Conservation (phyloP, 495 filamentous ascomycete species). For the Daldinia decipiens region DNA sequence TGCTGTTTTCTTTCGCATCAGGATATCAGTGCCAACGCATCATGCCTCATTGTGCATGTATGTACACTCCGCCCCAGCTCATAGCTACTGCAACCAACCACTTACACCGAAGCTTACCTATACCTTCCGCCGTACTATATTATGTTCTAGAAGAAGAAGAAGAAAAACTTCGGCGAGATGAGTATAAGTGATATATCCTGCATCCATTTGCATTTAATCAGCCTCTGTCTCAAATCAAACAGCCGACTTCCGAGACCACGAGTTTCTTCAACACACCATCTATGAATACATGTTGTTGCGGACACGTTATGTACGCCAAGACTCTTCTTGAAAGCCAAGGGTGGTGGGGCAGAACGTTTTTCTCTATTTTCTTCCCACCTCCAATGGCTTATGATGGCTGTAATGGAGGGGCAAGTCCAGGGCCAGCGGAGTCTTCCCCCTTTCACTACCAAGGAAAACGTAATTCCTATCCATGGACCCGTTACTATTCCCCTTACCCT, state of each 20-base stretch:
- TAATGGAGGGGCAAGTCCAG: conserved; percentile 31
- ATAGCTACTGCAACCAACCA: conserved; percentile 21
- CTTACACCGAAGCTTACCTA: conserved; percentile 33
- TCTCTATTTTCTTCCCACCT: background rate
- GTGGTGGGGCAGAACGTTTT: conserved; percentile 27
- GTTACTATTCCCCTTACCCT: conserved; percentile 36
- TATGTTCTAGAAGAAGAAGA: conserved; percentile 1
- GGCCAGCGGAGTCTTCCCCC: conserved; percentile 24
- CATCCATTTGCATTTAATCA: background rate
- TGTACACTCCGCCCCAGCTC: conserved; percentile 28
- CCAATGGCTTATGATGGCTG: background rate
- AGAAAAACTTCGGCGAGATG: conserved; percentile 1
- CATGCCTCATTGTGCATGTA: conserved; percentile 42
- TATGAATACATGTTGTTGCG: conserved; percentile 9
- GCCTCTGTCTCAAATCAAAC: conserved; percentile 1
- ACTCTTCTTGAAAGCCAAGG: conserved; percentile 28
- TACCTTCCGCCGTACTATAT: conserved; percentile 12
- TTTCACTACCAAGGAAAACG: conserved; percentile 32
- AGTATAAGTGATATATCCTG: background rate
- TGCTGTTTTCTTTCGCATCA: conserved; percentile 42
- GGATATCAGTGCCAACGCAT: conserved; percentile 39
- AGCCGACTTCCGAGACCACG: conserved; percentile 26
- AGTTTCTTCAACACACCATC: conserved; percentile 18
- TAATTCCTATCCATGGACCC: conserved; percentile 25
- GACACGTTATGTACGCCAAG: conserved; percentile 37